A percentile compares a stretch with the other conserved stretches of the same genome.
Conservation (phyloP, 345 rosid genomes). For the Alliaria petiolata region DNA sequence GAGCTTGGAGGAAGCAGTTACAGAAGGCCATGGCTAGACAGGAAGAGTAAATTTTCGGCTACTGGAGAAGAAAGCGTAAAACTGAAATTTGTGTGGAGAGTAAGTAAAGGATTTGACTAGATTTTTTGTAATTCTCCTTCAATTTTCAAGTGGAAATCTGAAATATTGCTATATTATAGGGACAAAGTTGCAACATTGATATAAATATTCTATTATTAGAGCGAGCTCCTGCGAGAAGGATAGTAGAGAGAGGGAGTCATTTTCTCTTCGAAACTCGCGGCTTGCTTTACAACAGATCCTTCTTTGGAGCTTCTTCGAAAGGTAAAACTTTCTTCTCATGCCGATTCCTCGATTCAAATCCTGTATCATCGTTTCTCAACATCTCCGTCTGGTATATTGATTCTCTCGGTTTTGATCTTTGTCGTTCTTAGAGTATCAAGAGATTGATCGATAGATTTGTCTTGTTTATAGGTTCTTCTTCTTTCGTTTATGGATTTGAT, state of each 20-base stretch:
- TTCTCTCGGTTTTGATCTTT: not conserved
- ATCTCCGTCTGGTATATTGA: slow-evolving; percentile 2
- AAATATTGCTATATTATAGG: not conserved
- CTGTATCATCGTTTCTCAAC: slow-evolving; percentile 9
- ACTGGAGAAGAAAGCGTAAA: not conserved
- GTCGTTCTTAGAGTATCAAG: not conserved
- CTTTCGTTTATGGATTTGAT: not conserved
- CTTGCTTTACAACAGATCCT: slow-evolving; percentile 25
- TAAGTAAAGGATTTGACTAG: slow-evolving; percentile 5
- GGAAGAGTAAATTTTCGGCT: not conserved
- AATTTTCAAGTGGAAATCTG: not conserved
- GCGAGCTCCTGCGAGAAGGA: not conserved
- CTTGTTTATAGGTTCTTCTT: not conserved
- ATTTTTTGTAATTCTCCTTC: not conserved
- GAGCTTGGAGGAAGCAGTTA: slow-evolving; percentile 36
- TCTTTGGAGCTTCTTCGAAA: slow-evolving; percentile 25
- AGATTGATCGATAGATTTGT: slow-evolving; percentile 2
- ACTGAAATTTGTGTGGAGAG: slow-evolving; percentile 14
- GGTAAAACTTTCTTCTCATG: slow-evolving; percentile 2
- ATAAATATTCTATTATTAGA: slow-evolving; percentile 22
- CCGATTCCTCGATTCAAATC: not conserved
- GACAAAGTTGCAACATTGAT: not conserved
- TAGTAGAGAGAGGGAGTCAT: slow-evolving; percentile 16
- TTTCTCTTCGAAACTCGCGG: slow-evolving; percentile 36
- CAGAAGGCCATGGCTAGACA: slow-evolving; percentile 44